Conservation (phyloP, 768 basidiomycete species). For the Lentinula boryana region DNA sequence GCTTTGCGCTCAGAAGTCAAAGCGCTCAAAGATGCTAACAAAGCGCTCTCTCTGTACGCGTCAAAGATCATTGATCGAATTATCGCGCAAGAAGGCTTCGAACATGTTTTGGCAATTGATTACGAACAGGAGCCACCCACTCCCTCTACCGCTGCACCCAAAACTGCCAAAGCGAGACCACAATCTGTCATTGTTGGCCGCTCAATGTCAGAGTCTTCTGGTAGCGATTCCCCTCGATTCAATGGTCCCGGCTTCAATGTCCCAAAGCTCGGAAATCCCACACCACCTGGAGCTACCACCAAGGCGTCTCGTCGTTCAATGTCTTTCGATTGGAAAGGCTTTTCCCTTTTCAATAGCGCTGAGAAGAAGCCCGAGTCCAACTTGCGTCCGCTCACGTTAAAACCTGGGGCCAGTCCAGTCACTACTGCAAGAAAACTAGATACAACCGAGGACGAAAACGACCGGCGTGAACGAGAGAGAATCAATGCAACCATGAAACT, state of each 20-base stretch:
- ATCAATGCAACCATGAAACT: constrained; percentile 89
- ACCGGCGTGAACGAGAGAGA: constrained; percentile 79
- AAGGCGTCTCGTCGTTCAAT: constrained; percentile 66
- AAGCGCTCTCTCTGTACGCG: constrained; percentile 90
- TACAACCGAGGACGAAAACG: constrained; percentile 89
- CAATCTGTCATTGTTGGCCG: constrained; percentile 55
- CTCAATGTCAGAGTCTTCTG: constrained; percentile 28
- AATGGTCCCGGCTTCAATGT: constrained; percentile 18
- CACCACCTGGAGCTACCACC: constrained; percentile 16
- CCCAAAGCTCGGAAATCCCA: constrained; percentile 11
- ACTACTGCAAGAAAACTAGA: constrained; percentile 75
- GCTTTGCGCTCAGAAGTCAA: constrained; percentile 85
- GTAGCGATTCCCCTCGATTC: constrained; percentile 15
- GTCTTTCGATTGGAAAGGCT: constrained; percentile 79
- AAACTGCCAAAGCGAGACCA: constrained; percentile 44
- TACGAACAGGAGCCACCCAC: constrained; percentile 62
- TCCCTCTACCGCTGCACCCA: constrained; percentile 26
- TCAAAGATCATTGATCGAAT: constrained; percentile 98
- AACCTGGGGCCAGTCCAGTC: constrained; percentile 51
- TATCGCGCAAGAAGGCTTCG: constrained; percentile 93
- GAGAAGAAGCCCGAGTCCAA: constrained; percentile 58
- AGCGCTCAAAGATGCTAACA: constrained; percentile 91
- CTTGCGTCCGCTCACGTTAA: constrained; percentile 69
- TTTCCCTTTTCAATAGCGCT: constrained; percentile 61
- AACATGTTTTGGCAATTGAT: constrained; percentile 92